Base-by-base conservation (phyloP, 768 basidiomycete species). In the Macrolepiota dolichaula region DNA sequence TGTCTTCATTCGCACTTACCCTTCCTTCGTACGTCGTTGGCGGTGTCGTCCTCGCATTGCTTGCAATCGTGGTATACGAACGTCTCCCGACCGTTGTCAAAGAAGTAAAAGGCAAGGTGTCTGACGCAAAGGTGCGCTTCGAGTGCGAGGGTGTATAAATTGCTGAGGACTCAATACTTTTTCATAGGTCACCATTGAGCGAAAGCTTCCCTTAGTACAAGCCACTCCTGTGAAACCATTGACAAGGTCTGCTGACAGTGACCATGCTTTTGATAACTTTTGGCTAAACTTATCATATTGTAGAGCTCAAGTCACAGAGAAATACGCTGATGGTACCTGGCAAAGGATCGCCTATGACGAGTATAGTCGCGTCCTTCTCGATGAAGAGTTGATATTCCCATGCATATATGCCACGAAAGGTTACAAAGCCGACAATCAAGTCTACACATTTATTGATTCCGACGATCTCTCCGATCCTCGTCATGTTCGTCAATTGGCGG, bases 341-440 rank as follows among this genome's bases (percentile, higher is more conserved):
- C 66, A 67, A 51, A 56, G 66, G 40, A 59, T 57, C 15, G 63
- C 66, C n/a, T 67, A 64, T 42, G 66, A 67, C 35, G 61, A 64
- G 22, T 67, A 66, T 42, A 62, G 56, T 19, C 55, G 59, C 0
- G 63, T 67, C 37, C 63, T 67, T 10, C 51, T 63, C 36, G 63
- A 67, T 38, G 66, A 67, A 44, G 66, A 67, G 13, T 61, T 67
- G 37, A 40, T 66, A 29, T 67, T 67, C 61, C 66, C 66, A 19
- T 67, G 66, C 58, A 67, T 67, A 46, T 67, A 67, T 44, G 66
- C 66, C 4, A 67, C 66, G 19, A 67, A 67, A 52, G 66, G 66
- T 27, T 67, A 64, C 57, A 67, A 67, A 55, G 62, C 59, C 44
- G 63, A 67, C 42, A 65, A 67, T 35, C 66, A 67, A 40, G 65